phyloP scores from a whole-genome alignment of 306 rosid genomes.

The Vigna hirtella region DNA sequence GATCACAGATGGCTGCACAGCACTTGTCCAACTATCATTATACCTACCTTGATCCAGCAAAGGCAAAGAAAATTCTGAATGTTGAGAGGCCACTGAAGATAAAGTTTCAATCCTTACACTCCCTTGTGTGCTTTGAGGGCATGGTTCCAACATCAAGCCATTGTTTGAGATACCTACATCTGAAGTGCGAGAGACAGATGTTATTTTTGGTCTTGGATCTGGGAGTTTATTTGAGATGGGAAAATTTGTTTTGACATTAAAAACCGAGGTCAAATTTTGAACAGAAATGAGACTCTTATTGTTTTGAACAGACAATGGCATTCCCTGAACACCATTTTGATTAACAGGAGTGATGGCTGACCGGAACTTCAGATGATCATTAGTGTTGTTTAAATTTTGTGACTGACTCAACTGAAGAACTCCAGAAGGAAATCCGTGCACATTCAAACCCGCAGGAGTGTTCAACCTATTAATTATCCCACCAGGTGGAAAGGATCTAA shows the following conservation, averaged over 20 bases:
- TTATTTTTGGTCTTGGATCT: slow-evolving; percentile 56
- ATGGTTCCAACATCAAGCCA: slow-evolving; percentile 54
- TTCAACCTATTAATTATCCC: slow-evolving; percentile 83
- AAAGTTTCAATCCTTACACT: slow-evolving; percentile 57
- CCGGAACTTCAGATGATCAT: slow-evolving; percentile 61
- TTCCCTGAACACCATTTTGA: slow-evolving; percentile 64
- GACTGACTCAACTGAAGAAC: slow-evolving; percentile 66
- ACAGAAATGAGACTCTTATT: slow-evolving; percentile 44
- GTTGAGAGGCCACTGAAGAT: slow-evolving; percentile 57
- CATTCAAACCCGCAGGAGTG: slow-evolving; percentile 66
- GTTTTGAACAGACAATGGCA: slow-evolving; percentile 57
- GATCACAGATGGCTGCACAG: slow-evolving; percentile 66
- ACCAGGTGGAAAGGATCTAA: slow-evolving; percentile 67
- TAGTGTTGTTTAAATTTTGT: slow-evolving; percentile 52
- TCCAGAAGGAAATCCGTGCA: slow-evolving; percentile 74
- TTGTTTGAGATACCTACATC: slow-evolving; percentile 51
- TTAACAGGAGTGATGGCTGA: slow-evolving; percentile 57
- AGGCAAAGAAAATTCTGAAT: slow-evolving; percentile 57
- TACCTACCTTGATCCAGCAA: slow-evolving; percentile 62
- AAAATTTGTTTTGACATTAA: slow-evolving; percentile 55
- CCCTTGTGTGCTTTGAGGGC: slow-evolving; percentile 55
- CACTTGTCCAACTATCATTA: slow-evolving; percentile 64
- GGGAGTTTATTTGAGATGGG: slow-evolving; percentile 60
- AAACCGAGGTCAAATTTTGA: slow-evolving; percentile 52
- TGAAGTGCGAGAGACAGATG: slow-evolving; percentile 49